Percentiles rank a stretch among this genome's conserved stretches.
These are phyloP conservation scores for Fusarium luffae DNA, from an alignment of 2,329 filamentous ascomycete species.

Conservation along the genomic window DNA sequence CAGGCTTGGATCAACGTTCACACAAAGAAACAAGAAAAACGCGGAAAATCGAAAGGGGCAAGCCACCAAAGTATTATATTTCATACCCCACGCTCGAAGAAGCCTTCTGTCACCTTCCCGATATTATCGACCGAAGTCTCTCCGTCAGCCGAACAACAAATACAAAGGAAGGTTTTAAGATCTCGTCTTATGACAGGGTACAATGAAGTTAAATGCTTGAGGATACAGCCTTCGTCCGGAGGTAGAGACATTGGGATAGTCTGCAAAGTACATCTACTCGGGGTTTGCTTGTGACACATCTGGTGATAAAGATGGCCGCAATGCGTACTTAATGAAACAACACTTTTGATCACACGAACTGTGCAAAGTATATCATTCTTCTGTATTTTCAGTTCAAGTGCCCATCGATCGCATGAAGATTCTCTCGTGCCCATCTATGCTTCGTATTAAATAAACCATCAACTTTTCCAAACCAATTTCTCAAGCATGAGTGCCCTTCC, in stretches of 20 bases:
- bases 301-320: too few species aligned
- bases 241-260: not conserved
- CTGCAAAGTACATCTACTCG: not conserved
- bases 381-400: not conserved
- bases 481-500: not conserved
- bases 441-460: not conserved
- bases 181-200: not conserved
- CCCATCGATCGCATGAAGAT: not conserved
- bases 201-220: not conserved
- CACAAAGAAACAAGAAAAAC: not conserved
- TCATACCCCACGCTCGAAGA: not conserved
- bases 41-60: not conserved
- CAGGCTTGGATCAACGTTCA: not conserved
- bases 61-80: not conserved
- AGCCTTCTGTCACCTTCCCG: not conserved
- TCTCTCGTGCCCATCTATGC: rapidly evolving
- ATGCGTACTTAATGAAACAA: too few species aligned
- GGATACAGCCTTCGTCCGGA: not conserved
- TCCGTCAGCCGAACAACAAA: not conserved
- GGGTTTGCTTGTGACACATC: too few species aligned
- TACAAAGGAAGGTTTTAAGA: not conserved
- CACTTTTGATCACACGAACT: too few species aligned
- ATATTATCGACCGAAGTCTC: not conserved
- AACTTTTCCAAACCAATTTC: rapidly evolving
- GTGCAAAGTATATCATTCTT: not conserved